Evolutionary conservation across 768 basidiomycete genomes (phyloP), one percentile per base, ranked within the genome.

Genomic region (Leccinum variicolor): DNA sequence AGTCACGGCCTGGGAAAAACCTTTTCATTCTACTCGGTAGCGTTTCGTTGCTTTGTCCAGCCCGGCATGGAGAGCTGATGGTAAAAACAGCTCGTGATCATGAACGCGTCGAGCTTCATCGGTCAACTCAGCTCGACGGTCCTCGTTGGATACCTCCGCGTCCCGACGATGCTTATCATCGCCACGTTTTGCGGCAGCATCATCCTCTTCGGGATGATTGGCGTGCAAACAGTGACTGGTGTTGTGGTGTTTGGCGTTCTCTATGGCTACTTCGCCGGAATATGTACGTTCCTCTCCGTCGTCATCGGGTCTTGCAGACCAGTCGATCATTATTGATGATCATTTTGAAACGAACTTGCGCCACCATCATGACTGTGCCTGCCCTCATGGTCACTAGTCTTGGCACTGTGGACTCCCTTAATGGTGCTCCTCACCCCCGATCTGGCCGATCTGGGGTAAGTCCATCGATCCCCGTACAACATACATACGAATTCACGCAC

Each of bases 1-100:
- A 74, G 72, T 52, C 81, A 81, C 48, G 79, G 77, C 1, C 69
- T 84, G 17, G 69, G 73, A 29, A 69, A 74, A 3, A 69, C 66
- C 6, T 71, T 86, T n/a, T 81, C 85, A 0, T 86, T 86, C 59
- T 85, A 85, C 62, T 78, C 77, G 43, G 85, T 84, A 71, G 64
- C 41, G 75, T 69, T 21, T 36, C n/a, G 6, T 13, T 39, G 26
- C 28, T 52, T 33, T 34, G 2, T 25, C 41, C 4, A 10, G 2
- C 3, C 19, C 5, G 39, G 17, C 2, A 29, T 45, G 2, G 10
- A 45, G 4, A 41, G 39, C n/a, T 17, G n/a, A 41, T 41, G 39
- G n/a, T n/a, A 19, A 41, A 9, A 41, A 29, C 56, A 84, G 79
- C 73, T 87, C 26, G 75, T 82, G 10, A 81, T 87, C 31, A 69